A percentile compares a stretch with the other conserved stretches of the same genome.
These are phyloP conservation scores for Clitoria ternatea DNA, from an alignment of 306 rosid genomes.

Conservation along the genomic window DNA sequence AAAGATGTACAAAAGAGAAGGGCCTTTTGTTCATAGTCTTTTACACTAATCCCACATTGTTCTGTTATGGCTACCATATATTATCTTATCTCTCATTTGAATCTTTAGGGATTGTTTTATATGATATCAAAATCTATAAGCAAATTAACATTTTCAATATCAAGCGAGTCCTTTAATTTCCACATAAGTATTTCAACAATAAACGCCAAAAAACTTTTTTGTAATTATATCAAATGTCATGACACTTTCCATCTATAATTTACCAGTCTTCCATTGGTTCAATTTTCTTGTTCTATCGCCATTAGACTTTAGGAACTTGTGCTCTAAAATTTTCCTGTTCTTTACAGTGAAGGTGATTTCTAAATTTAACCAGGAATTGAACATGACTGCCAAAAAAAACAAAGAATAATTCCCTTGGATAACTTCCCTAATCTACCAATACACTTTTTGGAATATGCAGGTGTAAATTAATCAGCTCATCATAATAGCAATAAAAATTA, in stretches of 20 bases:
- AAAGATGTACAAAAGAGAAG: conserved; percentile 40
- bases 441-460: no score
- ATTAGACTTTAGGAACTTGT: conserved; percentile 30
- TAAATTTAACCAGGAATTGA: no score
- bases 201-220: conserved; percentile 17
- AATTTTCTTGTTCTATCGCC: conserved; percentile 18
- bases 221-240: conserved; percentile 21
- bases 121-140: conserved; percentile 27
- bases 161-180: conserved; percentile 33
- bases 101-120: conserved; percentile 26
- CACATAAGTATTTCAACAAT: not conserved
- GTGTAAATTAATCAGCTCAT: no score
- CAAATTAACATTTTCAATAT: not conserved
- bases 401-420: no score
- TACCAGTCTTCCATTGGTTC: conserved; percentile 28
- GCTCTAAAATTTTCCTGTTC: conserved; percentile 14
- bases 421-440: no score
- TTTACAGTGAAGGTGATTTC: no score
- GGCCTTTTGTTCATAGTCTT: conserved; percentile 24
- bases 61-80: conserved; percentile 62
- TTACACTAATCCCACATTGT: conserved; percentile 39
- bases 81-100: conserved; percentile 22
- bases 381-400: no score
- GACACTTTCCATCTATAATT: conserved; percentile 58
- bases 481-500: no score